These are phyloP conservation scores for Fusarium dimerum DNA, from an alignment of 2,329 filamentous ascomycete genomes.

Conservation along the genomic window DNA sequence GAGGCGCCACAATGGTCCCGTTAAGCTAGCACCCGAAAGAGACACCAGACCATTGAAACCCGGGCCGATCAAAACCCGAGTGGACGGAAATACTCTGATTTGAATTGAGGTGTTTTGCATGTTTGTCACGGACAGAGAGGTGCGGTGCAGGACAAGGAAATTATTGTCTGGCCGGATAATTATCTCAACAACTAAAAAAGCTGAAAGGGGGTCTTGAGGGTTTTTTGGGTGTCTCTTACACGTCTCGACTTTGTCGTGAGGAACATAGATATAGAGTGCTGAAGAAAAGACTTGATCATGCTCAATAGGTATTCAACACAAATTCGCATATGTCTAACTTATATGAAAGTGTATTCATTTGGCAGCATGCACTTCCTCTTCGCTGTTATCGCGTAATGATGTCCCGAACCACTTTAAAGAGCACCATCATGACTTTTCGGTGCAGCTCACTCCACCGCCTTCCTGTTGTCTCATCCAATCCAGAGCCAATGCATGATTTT, in stretches of 20 bases:
- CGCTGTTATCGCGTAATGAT: constrained; percentile 26
- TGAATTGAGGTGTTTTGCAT: background rate
- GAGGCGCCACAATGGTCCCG: background rate
- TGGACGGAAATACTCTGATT: background rate
- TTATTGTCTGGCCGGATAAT: constrained; percentile 18
- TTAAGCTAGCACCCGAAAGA: background rate
- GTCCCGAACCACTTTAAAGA: constrained; percentile 14
- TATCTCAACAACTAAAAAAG: constrained; percentile 22
- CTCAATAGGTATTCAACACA: background rate
- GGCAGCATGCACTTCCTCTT: constrained; percentile 6
- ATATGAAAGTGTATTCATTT: background rate
- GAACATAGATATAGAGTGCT: too few relatives aligned
- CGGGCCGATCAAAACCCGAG: background rate
- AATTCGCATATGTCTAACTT: background rate
- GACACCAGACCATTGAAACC: background rate
- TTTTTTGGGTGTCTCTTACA: background rate
- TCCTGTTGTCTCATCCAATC: background rate
- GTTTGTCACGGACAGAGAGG: background rate
- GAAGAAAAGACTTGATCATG: too few relatives aligned
- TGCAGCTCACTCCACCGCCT: constrained; percentile 7
- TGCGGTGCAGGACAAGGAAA: background rate
- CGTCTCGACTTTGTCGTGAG: too few relatives aligned
- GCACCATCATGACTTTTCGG: constrained; percentile 21
- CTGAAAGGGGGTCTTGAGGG: constrained; percentile 10
- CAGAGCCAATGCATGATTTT: too few relatives aligned